These are phyloP conservation scores for Penicillium goetzii DNA, from an alignment of 495 filamentous ascomycete genomes.

Conservation along the genomic window DNA sequence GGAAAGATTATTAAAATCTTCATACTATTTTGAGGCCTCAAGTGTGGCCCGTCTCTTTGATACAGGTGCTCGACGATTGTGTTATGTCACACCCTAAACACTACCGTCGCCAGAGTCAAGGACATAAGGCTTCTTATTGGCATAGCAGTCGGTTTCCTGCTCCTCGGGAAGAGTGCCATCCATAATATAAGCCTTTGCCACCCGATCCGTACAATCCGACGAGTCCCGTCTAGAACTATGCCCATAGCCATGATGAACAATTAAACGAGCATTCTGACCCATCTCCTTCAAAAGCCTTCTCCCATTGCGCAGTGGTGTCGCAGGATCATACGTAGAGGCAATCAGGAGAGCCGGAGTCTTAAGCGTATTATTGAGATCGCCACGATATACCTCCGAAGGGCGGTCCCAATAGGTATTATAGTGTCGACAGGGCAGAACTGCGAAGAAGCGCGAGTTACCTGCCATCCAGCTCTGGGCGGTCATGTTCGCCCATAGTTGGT, in stretches of 20 bases:
- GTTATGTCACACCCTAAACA: background rate
- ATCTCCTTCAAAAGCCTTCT: conserved; percentile 23
- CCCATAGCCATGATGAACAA: conserved; percentile 26
- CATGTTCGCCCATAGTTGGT: conserved; percentile 21
- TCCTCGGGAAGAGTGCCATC: conserved; percentile 17
- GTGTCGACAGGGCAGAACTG: conserved; percentile 23
- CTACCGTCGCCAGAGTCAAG: background rate
- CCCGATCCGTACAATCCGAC: conserved; percentile 22
- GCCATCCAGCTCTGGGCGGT: conserved; percentile 25
- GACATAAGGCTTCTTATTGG: conserved; percentile 21
- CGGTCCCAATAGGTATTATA: conserved; percentile 22
- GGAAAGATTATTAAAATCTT: no score
- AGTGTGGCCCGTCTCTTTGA: no score
- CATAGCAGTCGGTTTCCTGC: conserved; percentile 21
- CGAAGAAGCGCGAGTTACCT: conserved; percentile 25
- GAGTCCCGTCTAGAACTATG: conserved; percentile 22
- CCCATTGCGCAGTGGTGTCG: conserved; percentile 26
- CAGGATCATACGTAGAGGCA: conserved; percentile 24
- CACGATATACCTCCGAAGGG: conserved; percentile 26
- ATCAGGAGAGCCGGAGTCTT: conserved; percentile 22
- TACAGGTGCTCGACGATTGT: no score
- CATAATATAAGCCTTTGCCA: conserved; percentile 24
- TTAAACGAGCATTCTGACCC: conserved; percentile 23
- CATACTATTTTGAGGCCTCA: no score
- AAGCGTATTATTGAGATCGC: conserved; percentile 27